Conservation (phyloP, 2,329 filamentous ascomycete species). For the Fusarium foetens region DNA sequence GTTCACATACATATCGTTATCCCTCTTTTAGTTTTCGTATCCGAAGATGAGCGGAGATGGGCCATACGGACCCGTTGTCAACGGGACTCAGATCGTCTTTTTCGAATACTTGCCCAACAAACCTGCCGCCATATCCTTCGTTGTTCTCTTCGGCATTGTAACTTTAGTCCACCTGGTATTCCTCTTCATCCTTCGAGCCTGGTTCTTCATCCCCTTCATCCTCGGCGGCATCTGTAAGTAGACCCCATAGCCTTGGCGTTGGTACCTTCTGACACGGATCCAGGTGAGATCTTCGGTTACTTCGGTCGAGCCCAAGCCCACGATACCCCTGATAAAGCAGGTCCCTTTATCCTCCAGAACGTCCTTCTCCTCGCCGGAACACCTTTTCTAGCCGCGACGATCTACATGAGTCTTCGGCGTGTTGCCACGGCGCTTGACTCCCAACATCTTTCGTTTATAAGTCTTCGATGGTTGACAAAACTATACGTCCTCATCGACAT, state of each 20-base stretch:
- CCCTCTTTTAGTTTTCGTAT: background rate
- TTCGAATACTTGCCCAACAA: conserved; percentile 17
- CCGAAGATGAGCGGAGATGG: conserved; percentile 5
- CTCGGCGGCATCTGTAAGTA: conserved; percentile 15
- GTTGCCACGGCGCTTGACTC: conserved; percentile 6
- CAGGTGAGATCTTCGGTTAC: conserved; percentile 12
- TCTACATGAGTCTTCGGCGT: conserved; percentile 21
- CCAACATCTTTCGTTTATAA: conserved; percentile 3
- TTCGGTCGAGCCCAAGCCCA: background rate
- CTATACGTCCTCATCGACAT: conserved; percentile 1
- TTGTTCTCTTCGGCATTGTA: background rate
- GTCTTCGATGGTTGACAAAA: conserved; percentile 10
- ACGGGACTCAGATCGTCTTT: conserved; percentile 17
- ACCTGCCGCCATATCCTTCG: background rate
- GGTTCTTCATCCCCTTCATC: conserved; percentile 21
- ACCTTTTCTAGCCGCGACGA: conserved; percentile 21
- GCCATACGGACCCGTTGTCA: conserved; percentile 2
- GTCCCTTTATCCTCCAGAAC: conserved; percentile 3
- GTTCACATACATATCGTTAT: no score
- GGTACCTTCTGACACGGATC: rapidly evolving
- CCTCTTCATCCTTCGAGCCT: conserved; percentile 1
- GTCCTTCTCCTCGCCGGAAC: conserved; percentile 16
- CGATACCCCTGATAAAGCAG: background rate
- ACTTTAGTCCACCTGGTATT: background rate
- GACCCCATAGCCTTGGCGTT: rapidly evolving